These are phyloP conservation scores for Ceratocystiopsis sp. DNA, from an alignment of 2,329 filamentous ascomycete species.

Conservation along the genomic window DNA sequence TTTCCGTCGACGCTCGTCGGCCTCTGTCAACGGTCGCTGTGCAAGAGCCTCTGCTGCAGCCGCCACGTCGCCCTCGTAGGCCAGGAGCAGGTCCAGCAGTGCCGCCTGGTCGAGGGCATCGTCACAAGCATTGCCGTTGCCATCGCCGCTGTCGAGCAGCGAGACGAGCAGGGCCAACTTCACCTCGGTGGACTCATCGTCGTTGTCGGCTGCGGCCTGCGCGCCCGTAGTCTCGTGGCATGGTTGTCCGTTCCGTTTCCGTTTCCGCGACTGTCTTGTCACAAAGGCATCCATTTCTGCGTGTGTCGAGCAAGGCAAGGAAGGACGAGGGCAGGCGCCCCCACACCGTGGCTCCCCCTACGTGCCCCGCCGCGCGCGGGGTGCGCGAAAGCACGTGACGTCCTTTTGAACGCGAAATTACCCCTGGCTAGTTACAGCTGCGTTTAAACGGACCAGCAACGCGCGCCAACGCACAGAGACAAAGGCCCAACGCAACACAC, in stretches of 20 bases:
- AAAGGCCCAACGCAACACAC: neutral
- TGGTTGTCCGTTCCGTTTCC: slow-evolving; percentile 19
- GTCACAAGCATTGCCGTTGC: no score
- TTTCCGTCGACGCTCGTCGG: neutral
- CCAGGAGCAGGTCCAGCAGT: slow-evolving; percentile 63
- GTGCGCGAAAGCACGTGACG: no score
- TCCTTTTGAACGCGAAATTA: no score
- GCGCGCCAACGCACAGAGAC: neutral
- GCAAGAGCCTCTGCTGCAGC: slow-evolving; percentile 33
- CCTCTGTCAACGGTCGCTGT: slow-evolving; percentile 21
- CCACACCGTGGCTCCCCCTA: no score
- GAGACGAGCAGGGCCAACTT: slow-evolving; percentile 77
- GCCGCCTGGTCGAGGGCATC: slow-evolving; percentile 34
- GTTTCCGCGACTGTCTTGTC: slow-evolving; percentile 27
- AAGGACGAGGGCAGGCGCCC: no score
- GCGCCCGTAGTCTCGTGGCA: neutral
- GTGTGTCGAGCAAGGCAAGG: no score
- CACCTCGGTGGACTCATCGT: slow-evolving; percentile 68
- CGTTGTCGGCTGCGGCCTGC: neutral
- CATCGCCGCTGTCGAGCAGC: slow-evolving; percentile 35
- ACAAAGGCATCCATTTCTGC: slow-evolving; percentile 39
- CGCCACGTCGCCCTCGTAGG: slow-evolving; percentile 60
- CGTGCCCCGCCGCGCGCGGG: no score
- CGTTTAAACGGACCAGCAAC: neutral
- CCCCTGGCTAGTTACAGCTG: no score